A percentile compares a stretch with the other conserved stretches of the same genome.
Evolutionary conservation across 78 protist species (phyloP).

Genomic region (Dictyostelium firmibasis): DNA sequence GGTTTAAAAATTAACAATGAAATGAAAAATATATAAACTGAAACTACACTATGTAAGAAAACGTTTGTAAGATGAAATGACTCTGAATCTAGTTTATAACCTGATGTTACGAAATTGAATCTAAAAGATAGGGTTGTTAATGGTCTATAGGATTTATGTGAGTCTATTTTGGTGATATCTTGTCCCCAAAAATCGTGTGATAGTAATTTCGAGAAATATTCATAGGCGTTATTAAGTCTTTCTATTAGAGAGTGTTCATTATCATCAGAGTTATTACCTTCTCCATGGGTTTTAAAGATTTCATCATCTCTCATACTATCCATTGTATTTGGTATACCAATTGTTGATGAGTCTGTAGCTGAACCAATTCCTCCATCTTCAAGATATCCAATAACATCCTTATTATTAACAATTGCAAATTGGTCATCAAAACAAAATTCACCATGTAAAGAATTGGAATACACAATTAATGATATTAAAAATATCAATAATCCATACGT

Average conservation of each 20-base stretch:
- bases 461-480: neutral
- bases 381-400: neutral
- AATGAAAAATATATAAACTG: conserved; percentile 20
- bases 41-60: neutral
- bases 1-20: neutral
- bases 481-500: conserved; percentile 13
- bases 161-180: neutral
- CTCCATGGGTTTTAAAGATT: neutral
- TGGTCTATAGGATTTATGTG: conserved; percentile 82
- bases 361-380: neutral
- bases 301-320: neutral
- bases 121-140: conserved; percentile 51
- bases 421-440: conserved; percentile 25
- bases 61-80: conserved; percentile 17
- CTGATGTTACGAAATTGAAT: conserved; percentile 4
- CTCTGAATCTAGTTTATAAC: neutral
- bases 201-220: neutral
- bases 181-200: conserved; percentile 41
- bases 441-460: conserved; percentile 24
- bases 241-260: too few species aligned
- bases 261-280: too few species aligned
- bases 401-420: neutral
- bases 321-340: neutral
- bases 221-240: neutral
- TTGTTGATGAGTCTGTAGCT: neutral